A percentile compares a stretch with the other conserved stretches of the same genome.
Evolutionary conservation across 108 stramenopile species (phyloP).

Genomic region (Cyclotella cryptica): DNA sequence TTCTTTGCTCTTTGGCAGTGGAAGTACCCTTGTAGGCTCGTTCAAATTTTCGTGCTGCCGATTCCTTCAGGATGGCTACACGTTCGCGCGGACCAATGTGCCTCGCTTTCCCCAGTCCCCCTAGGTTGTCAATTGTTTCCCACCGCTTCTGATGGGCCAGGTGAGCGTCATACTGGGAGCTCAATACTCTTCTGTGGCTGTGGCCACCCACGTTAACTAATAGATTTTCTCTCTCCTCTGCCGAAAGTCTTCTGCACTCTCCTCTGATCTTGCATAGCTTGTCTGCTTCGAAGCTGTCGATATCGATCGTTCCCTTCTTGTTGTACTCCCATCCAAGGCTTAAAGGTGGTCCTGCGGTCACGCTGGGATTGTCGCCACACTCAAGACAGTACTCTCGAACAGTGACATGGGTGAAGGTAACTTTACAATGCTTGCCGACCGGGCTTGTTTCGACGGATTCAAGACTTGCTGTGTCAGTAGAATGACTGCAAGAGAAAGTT

Average conservation of each 20-base stretch:
- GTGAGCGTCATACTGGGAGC: conserved; percentile 34
- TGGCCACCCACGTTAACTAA: conserved; percentile 36
- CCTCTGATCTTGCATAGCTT: background rate
- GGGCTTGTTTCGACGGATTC: conserved; percentile 5
- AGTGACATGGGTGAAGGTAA: conserved; percentile 37
- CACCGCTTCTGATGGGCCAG: conserved; percentile 25
- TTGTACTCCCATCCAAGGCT: conserved; percentile 69
- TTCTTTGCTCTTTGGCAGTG: conserved; percentile 28
- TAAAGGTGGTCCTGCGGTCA: conserved; percentile 65
- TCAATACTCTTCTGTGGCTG: conserved; percentile 32
- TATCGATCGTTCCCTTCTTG: conserved; percentile 35
- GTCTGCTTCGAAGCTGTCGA: conserved; percentile 45
- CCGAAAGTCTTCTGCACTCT: conserved; percentile 27
- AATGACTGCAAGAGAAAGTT: background rate
- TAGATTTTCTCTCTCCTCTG: conserved; percentile 31
- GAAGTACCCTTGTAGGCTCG: conserved; percentile 35
- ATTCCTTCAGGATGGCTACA: conserved; percentile 42
- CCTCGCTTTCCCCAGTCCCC: conserved; percentile 29
- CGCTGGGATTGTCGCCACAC: conserved; percentile 72
- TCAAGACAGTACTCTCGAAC: conserved; percentile 46
- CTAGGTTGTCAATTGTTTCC: conserved; percentile 40
- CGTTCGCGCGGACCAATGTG: conserved; percentile 40
- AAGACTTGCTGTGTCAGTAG: background rate
- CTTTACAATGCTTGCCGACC: conserved; percentile 4
- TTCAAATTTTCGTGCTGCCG: conserved; percentile 44